Conservation (phyloP, 106 monocot species). For the Phalaenopsis equestris region DNA sequence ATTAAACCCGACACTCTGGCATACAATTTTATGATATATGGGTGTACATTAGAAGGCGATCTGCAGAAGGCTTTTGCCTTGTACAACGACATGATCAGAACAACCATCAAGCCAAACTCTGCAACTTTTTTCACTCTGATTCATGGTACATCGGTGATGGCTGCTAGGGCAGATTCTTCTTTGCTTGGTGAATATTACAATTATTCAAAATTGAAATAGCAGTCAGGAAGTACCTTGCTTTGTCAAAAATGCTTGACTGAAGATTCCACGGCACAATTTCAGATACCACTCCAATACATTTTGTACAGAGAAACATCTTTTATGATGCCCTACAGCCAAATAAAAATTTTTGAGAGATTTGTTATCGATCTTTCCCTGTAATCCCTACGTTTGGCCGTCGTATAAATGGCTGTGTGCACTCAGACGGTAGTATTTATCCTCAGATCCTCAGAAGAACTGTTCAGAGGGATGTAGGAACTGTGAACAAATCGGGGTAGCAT, state of each 20-base stretch:
- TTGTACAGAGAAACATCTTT: not conserved
- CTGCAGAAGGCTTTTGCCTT: slow-evolving; percentile 43
- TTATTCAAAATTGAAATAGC: not conserved
- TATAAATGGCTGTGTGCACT: too few relatives aligned
- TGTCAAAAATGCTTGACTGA: not conserved
- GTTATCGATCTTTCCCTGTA: not conserved
- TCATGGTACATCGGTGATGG: slow-evolving; percentile 29
- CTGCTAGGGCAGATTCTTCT: not conserved
- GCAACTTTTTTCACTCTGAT: slow-evolving; percentile 42
- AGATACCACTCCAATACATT: not conserved
- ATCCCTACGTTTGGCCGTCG: too few relatives aligned
- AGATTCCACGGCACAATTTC: not conserved
- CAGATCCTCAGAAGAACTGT: too few relatives aligned
- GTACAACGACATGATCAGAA: slow-evolving; percentile 50
- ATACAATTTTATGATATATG: slow-evolving; percentile 78
- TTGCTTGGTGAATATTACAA: slow-evolving; percentile 9
- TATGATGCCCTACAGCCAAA: not conserved
- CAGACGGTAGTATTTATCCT: too few relatives aligned
- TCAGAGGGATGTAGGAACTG: too few relatives aligned
- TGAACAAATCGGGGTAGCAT: too few relatives aligned
- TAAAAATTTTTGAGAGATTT: not conserved
- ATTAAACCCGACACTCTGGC: slow-evolving; percentile 62
- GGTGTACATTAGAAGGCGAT: slow-evolving; percentile 50
- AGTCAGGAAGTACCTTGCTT: too few relatives aligned
- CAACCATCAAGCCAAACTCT: slow-evolving; percentile 34